Conservation (phyloP, 164 flowering plant genomes). For the Hamamelis virginiana region DNA sequence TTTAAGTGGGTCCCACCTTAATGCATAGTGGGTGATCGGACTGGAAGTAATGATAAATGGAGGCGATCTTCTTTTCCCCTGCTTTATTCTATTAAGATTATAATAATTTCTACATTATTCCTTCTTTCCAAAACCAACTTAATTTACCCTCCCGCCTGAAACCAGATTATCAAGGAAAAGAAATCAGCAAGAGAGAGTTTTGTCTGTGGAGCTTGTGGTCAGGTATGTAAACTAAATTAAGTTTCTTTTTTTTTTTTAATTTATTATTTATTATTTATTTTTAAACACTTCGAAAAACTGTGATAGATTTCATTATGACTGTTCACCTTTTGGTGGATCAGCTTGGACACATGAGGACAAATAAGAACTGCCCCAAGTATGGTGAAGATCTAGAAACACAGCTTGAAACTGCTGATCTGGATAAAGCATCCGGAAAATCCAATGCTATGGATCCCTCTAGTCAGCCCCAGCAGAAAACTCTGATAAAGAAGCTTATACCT, state of each 20-base stretch:
- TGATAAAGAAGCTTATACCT: slow-evolving; percentile 45
- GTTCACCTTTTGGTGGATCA: slow-evolving; percentile 22
- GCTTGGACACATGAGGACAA: slow-evolving; percentile 98
- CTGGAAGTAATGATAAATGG: not conserved
- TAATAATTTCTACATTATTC: not conserved
- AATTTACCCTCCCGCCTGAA: slow-evolving; percentile 2
- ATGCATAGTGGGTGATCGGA: not conserved
- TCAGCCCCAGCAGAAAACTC: slow-evolving; percentile 44
- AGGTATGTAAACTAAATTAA: slow-evolving; percentile 44
- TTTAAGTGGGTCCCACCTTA: not conserved
- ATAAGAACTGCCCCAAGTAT: slow-evolving; percentile 94
- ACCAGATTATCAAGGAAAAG: slow-evolving; percentile 74
- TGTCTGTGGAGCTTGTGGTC: slow-evolving; percentile 96
- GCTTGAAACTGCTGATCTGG: slow-evolving; percentile 46
- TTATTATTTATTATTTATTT: too few species aligned
- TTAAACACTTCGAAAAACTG: not conserved
- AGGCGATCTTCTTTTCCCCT: not conserved
- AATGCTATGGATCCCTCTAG: slow-evolving; percentile 41
- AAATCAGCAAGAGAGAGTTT: slow-evolving; percentile 84
- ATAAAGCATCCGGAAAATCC: slow-evolving; percentile 43
- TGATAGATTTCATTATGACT: not conserved
- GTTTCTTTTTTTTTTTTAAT: too few species aligned
- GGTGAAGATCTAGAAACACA: slow-evolving; percentile 68
- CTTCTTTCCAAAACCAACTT: not conserved
- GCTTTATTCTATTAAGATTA: not conserved